Evolutionary conservation across 768 basidiomycete species (phyloP).

Genomic region (Kwoniella europaea): DNA sequence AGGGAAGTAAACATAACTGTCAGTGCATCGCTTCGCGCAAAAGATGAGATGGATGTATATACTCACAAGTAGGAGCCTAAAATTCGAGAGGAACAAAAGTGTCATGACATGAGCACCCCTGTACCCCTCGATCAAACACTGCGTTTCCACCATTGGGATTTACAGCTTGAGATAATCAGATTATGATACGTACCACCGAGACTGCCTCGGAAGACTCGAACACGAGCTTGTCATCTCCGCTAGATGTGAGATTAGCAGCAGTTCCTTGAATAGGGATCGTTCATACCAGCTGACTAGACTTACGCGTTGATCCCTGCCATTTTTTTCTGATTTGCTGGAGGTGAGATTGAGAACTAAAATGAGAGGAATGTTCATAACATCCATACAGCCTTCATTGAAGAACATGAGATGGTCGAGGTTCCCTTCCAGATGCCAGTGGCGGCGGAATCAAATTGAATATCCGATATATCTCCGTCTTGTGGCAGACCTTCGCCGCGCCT

Average conservation of each 20-base stretch:
- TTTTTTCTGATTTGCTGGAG: constrained; percentile 11
- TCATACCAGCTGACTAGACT: not conserved
- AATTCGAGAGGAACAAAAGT: constrained; percentile 56
- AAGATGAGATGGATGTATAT: not conserved
- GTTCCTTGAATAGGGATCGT: not conserved
- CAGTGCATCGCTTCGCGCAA: constrained; percentile 15
- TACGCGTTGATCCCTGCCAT: constrained; percentile 43
- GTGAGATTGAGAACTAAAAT: not conserved
- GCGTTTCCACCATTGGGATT: constrained; percentile 10
- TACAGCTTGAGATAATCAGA: constrained; percentile 18
- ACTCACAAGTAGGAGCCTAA: constrained; percentile 59
- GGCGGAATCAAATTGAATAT: constrained; percentile 1
- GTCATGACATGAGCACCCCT: constrained; percentile 50
- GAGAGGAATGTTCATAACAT: too few relatives aligned
- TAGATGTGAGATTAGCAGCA: constrained; percentile 22
- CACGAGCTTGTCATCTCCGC: constrained; percentile 88
- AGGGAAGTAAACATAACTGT: constrained; percentile 2
- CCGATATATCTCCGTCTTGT: constrained; percentile 3
- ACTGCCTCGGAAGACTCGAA: constrained; percentile 81
- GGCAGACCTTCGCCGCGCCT: constrained; percentile 5
- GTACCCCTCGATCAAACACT: constrained; percentile 53
- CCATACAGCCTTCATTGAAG: too few relatives aligned
- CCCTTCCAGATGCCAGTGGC: not conserved
- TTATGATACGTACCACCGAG: constrained; percentile 62
- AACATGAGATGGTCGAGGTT: too few relatives aligned